Conservation (phyloP, 208 protist genomes). For the Leishmania arabica region DNA sequence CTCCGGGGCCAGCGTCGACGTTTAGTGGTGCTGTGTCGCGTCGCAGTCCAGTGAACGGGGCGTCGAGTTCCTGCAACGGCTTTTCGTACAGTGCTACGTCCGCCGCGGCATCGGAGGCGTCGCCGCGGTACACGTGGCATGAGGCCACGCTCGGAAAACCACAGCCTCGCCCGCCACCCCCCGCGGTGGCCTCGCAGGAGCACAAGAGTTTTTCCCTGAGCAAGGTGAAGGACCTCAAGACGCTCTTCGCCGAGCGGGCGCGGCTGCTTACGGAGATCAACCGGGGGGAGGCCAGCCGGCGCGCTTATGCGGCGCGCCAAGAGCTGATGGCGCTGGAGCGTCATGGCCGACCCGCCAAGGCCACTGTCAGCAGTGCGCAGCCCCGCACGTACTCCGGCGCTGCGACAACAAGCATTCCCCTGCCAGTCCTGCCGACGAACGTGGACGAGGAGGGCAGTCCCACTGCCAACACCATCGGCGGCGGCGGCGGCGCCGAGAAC, state of each 20-base stretch:
- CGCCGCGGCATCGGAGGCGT: background rate
- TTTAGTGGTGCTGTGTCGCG: background rate
- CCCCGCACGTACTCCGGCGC: constrained; percentile 15
- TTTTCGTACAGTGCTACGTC: background rate
- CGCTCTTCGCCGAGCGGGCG: constrained; percentile 71
- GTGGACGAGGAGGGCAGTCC: background rate
- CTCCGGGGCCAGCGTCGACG: background rate
- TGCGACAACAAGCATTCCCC: background rate
- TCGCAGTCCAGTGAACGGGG: background rate
- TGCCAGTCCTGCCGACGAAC: background rate
- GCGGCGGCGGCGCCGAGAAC: background rate
- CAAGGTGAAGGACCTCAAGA: constrained; percentile 57
- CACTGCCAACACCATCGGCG: background rate
- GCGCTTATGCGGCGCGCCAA: constrained; percentile 58
- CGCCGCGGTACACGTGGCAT: constrained; percentile 16
- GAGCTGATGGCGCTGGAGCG: constrained; percentile 80
- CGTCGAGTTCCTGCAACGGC: background rate
- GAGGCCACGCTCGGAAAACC: constrained; percentile 20
- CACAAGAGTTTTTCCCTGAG: constrained; percentile 20
- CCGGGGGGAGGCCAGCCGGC: constrained; percentile 53
- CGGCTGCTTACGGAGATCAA: constrained; percentile 57
- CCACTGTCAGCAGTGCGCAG: background rate
- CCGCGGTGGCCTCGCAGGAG: constrained; percentile 53
- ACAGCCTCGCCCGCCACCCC: constrained; percentile 50
- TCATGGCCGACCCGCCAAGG: constrained; percentile 8